Conservation (phyloP, 2,329 filamentous ascomycete species). For the Coniochaeta ligniaria region DNA sequence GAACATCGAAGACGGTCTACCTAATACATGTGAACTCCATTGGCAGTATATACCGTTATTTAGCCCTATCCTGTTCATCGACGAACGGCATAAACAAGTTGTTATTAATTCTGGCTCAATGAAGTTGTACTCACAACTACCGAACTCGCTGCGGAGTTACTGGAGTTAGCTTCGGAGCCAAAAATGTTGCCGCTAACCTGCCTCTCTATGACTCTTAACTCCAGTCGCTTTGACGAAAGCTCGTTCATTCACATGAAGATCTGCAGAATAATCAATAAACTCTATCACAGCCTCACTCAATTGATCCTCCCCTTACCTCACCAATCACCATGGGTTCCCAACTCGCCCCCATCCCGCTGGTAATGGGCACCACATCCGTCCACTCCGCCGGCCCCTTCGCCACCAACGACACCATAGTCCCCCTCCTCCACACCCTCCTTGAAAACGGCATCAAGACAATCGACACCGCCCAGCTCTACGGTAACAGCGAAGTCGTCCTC, state of each 20-base stretch:
- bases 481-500: conserved; percentile 6
- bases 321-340: neutral
- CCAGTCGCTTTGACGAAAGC: neutral
- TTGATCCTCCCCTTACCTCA: neutral
- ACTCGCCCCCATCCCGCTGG: neutral
- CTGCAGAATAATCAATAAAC: neutral
- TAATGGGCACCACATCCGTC: neutral
- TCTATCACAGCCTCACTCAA: neutral
- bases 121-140: neutral
- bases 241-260: neutral
- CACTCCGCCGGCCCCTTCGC: neutral
- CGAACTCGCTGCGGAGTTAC: neutral
- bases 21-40: too few species aligned
- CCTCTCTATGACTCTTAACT: neutral
- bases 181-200: neutral
- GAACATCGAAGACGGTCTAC: too few species aligned
- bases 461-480: conserved; percentile 10
- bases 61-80: too few species aligned
- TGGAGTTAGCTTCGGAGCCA: neutral
- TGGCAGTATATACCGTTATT: too few species aligned
- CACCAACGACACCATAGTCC: neutral
- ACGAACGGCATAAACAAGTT: too few species aligned
- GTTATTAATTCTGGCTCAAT: too few species aligned
- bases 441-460: conserved; percentile 5
- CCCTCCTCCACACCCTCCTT: neutral